Conservation (phyloP, 2,329 filamentous ascomycete genomes). For the Trichoderma endophyticum region DNA sequence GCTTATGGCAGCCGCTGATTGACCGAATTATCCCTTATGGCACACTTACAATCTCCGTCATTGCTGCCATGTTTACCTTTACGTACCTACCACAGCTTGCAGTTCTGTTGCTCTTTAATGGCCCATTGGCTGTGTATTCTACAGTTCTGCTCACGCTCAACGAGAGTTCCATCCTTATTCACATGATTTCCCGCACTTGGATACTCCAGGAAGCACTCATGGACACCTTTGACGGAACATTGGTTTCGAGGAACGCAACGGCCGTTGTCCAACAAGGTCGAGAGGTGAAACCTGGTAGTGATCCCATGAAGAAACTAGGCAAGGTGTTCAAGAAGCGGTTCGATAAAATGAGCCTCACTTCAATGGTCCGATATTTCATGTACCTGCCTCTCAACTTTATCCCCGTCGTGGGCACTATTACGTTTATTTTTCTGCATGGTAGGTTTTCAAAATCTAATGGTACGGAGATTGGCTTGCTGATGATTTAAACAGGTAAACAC, state of each 20-base stretch:
- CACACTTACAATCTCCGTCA: conserved; percentile 67
- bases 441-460: conserved; percentile 20
- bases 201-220: conserved; percentile 78
- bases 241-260: conserved; percentile 50
- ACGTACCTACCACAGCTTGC: conserved; percentile 84
- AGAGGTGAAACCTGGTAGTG: conserved; percentile 61
- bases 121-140: conserved; percentile 72
- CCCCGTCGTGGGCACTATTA: conserved; percentile 76
- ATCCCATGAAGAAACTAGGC: conserved; percentile 56
- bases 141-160: conserved; percentile 66
- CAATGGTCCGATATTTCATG: conserved; percentile 74
- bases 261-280: conserved; percentile 71
- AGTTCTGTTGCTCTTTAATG: conserved; percentile 78
- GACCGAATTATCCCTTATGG: conserved; percentile 59
- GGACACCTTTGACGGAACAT: conserved; percentile 81
- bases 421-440: conserved; percentile 78
- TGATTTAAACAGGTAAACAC: conserved; percentile 38
- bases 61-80: conserved; percentile 79
- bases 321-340: conserved; percentile 58
- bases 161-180: conserved; percentile 59
- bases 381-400: conserved; percentile 93
- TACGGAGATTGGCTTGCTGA: background rate
- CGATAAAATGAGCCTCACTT: conserved; percentile 54
- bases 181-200: conserved; percentile 62
- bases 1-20: conserved; percentile 58